Percentiles rank a stretch among this genome's conserved stretches.
Evolutionary conservation across 2,329 filamentous ascomycete species (phyloP).

Genomic region (Neopestalotiopsis clavispora): DNA sequence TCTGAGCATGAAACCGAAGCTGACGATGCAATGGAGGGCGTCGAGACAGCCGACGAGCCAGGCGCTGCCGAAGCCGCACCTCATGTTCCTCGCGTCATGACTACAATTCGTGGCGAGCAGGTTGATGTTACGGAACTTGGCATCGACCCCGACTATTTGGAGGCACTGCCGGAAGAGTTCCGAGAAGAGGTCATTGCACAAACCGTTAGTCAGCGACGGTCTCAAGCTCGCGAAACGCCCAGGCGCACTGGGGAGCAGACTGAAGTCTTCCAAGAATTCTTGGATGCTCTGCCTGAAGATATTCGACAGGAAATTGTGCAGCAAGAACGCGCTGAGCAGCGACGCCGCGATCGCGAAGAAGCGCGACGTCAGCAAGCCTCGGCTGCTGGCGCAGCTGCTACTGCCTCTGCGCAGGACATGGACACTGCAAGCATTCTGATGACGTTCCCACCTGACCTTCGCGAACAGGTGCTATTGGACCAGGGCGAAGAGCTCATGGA

Average conservation of each 20-base stretch:
- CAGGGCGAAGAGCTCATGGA: conserved; percentile 88
- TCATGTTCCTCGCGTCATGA: conserved; percentile 72
- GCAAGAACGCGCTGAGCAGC: conserved; percentile 87
- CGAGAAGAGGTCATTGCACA: conserved; percentile 95
- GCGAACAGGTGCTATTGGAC: conserved; percentile 87
- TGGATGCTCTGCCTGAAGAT: conserved; percentile 89
- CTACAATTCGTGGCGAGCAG: conserved; percentile 83
- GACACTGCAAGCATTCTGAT: conserved; percentile 91
- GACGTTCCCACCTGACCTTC: conserved; percentile 82
- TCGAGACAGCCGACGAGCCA: conserved; percentile 38
- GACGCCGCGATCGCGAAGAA: conserved; percentile 84
- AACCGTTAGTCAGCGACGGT: conserved; percentile 82
- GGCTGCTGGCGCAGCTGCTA: conserved; percentile 59
- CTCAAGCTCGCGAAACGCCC: conserved; percentile 72
- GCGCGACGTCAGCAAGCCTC: conserved; percentile 68
- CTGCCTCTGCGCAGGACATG: conserved; percentile 68
- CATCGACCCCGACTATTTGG: conserved; percentile 92
- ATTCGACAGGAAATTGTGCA: conserved; percentile 89
- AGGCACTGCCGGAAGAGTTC: conserved; percentile 96
- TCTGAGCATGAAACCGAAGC: conserved; percentile 31
- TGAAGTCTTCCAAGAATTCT: conserved; percentile 90
- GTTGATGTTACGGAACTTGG: conserved; percentile 93
- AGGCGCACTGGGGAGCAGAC: conserved; percentile 74
- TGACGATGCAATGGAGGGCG: conserved; percentile 37
- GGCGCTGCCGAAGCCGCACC: conserved; percentile 45